Evolutionary conservation across 2,329 filamentous ascomycete genomes (phyloP).

Genomic region (Cladophialophora yegresii): DNA sequence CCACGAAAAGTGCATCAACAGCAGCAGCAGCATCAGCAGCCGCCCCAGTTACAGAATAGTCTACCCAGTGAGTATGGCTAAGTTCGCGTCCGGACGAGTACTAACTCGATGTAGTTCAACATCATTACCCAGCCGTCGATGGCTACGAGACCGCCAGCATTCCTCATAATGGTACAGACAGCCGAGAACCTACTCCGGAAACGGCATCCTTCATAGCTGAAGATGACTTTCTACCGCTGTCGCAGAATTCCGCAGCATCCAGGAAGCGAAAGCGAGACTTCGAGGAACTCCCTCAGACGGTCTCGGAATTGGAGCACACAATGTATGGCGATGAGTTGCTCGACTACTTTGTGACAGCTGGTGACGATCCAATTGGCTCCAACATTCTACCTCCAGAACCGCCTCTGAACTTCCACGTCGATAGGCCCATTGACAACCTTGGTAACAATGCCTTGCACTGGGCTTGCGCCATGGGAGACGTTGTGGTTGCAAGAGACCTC

Average conservation of each 20-base stretch:
- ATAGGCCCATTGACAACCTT: slow-evolving; percentile 91
- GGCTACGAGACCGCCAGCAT: slow-evolving; percentile 62
- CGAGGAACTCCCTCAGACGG: slow-evolving; percentile 52
- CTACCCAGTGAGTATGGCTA: slow-evolving; percentile 15
- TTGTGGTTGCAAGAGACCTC: slow-evolving; percentile 86
- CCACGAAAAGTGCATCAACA: slow-evolving; percentile 60
- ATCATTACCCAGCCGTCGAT: slow-evolving; percentile 57
- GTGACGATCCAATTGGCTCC: slow-evolving; percentile 69
- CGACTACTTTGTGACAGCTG: slow-evolving; percentile 91
- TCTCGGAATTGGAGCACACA: slow-evolving; percentile 76
- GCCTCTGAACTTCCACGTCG: slow-evolving; percentile 80
- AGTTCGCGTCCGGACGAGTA: not conserved
- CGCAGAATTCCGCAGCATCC: slow-evolving; percentile 59
- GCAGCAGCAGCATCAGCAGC: slow-evolving; percentile 6
- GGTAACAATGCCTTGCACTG: slow-evolving; percentile 93
- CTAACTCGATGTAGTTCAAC: slow-evolving; percentile 20
- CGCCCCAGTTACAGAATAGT: not conserved
- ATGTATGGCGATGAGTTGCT: slow-evolving; percentile 90
- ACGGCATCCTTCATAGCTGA: slow-evolving; percentile 85
- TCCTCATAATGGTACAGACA: slow-evolving; percentile 73
- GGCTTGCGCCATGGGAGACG: slow-evolving; percentile 95
- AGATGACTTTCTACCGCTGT: slow-evolving; percentile 72
- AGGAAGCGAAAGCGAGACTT: slow-evolving; percentile 76
- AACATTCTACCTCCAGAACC: slow-evolving; percentile 67
- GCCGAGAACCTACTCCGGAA: slow-evolving; percentile 76